Percentiles rank a stretch among this genome's conserved stretches.
phyloP scores from a whole-genome alignment of 176 grass and related monocot genomes.

The Oryza officinalis region DNA sequence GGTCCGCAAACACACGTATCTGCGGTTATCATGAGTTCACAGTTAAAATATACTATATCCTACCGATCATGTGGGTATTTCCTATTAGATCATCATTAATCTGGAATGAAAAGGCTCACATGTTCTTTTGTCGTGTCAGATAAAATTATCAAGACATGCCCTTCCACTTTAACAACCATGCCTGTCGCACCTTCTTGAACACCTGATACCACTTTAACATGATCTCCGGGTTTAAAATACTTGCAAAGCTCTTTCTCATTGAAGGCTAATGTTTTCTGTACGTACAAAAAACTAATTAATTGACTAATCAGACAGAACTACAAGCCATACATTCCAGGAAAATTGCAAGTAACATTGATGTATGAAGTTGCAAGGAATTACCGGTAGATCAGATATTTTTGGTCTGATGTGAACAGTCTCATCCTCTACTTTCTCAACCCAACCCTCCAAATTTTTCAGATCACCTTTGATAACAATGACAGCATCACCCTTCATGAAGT shows the following conservation, averaged over 20 bases:
- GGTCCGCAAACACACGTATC: conserved; percentile 92
- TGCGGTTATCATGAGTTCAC: conserved; percentile 39
- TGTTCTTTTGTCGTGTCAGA: conserved; percentile 96
- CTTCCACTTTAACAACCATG: conserved; percentile 97
- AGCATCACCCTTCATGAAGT: conserved; percentile 97
- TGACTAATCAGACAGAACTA: conserved; percentile 25
- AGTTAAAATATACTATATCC: conserved; percentile 31
- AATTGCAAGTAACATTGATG: conserved; percentile 20
- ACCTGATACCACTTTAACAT: conserved; percentile 97
- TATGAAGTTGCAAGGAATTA: conserved; percentile 41
- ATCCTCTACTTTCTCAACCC: conserved; percentile 99
- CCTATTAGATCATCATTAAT: not conserved
- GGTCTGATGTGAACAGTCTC: conserved; percentile 87
- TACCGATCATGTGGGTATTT: conserved; percentile 6
- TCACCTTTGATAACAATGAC: conserved; percentile 88
- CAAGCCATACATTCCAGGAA: not conserved
- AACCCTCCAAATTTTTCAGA: conserved; percentile 90
- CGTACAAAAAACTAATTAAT: conserved; percentile 25
- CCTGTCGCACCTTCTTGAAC: conserved; percentile 89
- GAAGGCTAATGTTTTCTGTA: conserved; percentile 88
- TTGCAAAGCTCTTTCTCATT: conserved; percentile 96
- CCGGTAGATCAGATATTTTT: conserved; percentile 77
- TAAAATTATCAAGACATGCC: conserved; percentile 84
- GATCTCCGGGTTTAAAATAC: conserved; percentile 93
- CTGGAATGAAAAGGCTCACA: conserved; percentile 46